phyloP scores from a whole-genome alignment of 179 eudicot genomes.

The Beta macrorhiza region DNA sequence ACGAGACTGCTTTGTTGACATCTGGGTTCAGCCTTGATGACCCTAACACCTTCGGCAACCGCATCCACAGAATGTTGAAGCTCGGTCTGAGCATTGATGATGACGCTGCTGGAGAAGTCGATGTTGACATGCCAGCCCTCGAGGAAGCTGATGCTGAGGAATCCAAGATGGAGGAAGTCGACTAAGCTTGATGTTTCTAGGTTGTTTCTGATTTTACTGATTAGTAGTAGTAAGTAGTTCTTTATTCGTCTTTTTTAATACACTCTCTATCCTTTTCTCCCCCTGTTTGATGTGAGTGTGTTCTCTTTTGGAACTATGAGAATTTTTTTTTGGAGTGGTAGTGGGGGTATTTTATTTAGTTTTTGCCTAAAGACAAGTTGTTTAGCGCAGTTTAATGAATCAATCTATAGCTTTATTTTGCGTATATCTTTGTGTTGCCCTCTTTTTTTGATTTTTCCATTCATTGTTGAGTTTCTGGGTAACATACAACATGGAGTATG shows the following conservation, averaged over 20 bases:
- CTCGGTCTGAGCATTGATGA: slow-evolving; percentile 84
- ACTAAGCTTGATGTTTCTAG: slow-evolving; percentile 31
- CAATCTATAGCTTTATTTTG: not conserved
- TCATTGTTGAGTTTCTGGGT: not conserved
- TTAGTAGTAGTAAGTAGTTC: slow-evolving; percentile 10
- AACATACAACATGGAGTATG: not conserved
- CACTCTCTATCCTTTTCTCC: not conserved
- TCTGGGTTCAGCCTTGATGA: slow-evolving; percentile 89
- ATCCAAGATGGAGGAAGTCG: slow-evolving; percentile 86
- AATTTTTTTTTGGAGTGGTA: slow-evolving; percentile 13
- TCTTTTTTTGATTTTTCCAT: not conserved
- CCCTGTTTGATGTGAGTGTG: not conserved
- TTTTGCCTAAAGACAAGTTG: not conserved
- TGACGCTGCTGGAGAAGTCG: slow-evolving; percentile 61
- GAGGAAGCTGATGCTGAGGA: slow-evolving; percentile 69
- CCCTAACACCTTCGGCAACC: slow-evolving; percentile 79
- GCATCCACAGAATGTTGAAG: slow-evolving; percentile 84
- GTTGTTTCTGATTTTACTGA: not conserved
- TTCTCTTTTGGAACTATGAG: slow-evolving; percentile 15
- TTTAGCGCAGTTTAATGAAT: slow-evolving; percentile 12
- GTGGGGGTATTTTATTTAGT: slow-evolving; percentile 7
- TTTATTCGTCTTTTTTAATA: not conserved
- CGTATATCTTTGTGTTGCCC: not conserved
- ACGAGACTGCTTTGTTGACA: slow-evolving; percentile 72
- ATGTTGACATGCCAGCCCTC: slow-evolving; percentile 63